Percentiles rank a stretch among this genome's conserved stretches.
phyloP scores from a whole-genome alignment of 1,139 yeast species.

The Protomyces inouyei region DNA sequence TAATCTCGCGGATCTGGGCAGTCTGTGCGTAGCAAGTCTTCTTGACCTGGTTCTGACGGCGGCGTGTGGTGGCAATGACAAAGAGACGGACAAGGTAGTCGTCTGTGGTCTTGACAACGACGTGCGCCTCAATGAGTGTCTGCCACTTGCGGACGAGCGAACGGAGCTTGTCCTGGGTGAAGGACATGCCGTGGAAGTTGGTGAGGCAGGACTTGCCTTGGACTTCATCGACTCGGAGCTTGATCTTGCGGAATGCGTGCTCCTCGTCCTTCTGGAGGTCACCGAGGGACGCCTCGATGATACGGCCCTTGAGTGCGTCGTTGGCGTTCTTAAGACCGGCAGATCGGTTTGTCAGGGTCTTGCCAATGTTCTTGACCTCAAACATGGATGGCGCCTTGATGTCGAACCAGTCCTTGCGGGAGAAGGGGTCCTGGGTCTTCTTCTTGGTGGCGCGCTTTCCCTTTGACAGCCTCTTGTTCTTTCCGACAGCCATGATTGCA shows the following conservation, averaged over 20 bases:
- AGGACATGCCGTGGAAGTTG: slow-evolving; percentile 93
- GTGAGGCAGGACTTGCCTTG: slow-evolving; percentile 89
- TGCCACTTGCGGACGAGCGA: slow-evolving; percentile 93
- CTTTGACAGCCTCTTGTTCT: slow-evolving; percentile 93
- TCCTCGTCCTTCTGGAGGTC: slow-evolving; percentile 91
- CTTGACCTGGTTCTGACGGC: slow-evolving; percentile 83
- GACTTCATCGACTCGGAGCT: slow-evolving; percentile 87
- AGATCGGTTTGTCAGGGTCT: slow-evolving; percentile 88
- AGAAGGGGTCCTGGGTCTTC: slow-evolving; percentile 93
- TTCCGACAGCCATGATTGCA: slow-evolving; percentile 73
- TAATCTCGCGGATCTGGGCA: slow-evolving; percentile 77
- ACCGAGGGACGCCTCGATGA: slow-evolving; percentile 79
- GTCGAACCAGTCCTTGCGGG: slow-evolving; percentile 89
- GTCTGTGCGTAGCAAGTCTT: slow-evolving; percentile 88
- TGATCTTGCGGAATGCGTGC: slow-evolving; percentile 84
- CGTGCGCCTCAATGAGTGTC: slow-evolving; percentile 84
- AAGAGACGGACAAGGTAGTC: slow-evolving; percentile 85
- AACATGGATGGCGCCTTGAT: slow-evolving; percentile 94
- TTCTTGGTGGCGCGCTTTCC: slow-evolving; percentile 95
- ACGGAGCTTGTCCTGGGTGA: slow-evolving; percentile 85
- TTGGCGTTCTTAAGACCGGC: slow-evolving; percentile 91
- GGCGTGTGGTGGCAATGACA: slow-evolving; percentile 89
- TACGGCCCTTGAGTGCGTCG: slow-evolving; percentile 88
- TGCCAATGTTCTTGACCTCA: slow-evolving; percentile 90
- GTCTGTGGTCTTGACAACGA: slow-evolving; percentile 85